Conservation (phyloP, 2,329 filamentous ascomycete genomes). For the Hypocrella siamensis region DNA sequence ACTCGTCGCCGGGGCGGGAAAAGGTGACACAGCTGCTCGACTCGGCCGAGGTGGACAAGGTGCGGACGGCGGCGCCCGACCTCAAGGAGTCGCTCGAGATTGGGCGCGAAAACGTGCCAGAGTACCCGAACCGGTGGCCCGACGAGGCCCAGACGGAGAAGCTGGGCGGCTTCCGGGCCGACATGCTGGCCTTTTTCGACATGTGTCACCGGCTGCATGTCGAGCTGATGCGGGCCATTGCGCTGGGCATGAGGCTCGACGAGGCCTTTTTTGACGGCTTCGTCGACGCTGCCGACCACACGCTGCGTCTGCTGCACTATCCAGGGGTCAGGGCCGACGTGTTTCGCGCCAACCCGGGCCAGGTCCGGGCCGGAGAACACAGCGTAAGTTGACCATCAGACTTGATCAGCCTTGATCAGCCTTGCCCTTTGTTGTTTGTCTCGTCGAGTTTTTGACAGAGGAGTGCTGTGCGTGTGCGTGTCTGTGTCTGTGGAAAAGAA, state of each 20-base stretch:
- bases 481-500: too few relatives aligned
- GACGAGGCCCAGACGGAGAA: constrained; percentile 21
- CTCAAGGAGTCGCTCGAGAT: constrained; percentile 53
- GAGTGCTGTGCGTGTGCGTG: too few relatives aligned
- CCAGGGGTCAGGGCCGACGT: constrained; percentile 49
- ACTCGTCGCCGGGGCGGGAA: constrained; percentile 53
- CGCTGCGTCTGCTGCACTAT: constrained; percentile 61
- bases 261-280: constrained; percentile 62
- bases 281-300: constrained; percentile 56
- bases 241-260: constrained; percentile 61
- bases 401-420: too few relatives aligned
- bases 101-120: constrained; percentile 41
- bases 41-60: constrained; percentile 36
- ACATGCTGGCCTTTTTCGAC: constrained; percentile 62
- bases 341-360: constrained; percentile 49
- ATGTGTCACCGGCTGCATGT: constrained; percentile 59
- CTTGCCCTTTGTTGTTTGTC: too few relatives aligned
- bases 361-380: constrained; percentile 66
- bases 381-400: constrained; percentile 35
- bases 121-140: constrained; percentile 66
- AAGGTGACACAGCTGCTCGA: constrained; percentile 48
- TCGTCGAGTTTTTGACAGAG: not conserved
- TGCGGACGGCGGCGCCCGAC: constrained; percentile 43
- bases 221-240: constrained; percentile 71
- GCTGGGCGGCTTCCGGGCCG: constrained; percentile 45